Conservation (phyloP, 2,329 filamentous ascomycete genomes). For the Colletotrichum sp. region DNA sequence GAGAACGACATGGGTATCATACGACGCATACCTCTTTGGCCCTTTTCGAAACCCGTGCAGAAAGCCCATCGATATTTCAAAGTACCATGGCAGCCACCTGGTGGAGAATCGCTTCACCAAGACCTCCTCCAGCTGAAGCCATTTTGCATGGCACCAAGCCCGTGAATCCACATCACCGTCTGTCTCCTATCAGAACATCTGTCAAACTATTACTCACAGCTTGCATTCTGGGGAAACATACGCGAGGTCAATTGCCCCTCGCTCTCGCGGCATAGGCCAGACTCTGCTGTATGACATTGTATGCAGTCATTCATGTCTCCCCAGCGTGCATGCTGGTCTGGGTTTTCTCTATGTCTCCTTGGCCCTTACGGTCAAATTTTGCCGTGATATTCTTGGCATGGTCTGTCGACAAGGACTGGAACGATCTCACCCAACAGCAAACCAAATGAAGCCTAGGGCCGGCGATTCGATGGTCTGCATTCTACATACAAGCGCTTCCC, state of each 20-base stretch:
- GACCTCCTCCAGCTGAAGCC: neutral
- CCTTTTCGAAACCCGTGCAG: slow-evolving; percentile 2
- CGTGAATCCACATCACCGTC: neutral
- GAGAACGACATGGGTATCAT: slow-evolving; percentile 11
- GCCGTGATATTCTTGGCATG: slow-evolving; percentile 2
- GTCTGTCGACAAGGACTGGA: neutral
- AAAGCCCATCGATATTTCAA: slow-evolving; percentile 3
- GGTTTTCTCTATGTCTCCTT: neutral
- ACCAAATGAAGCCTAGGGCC: neutral
- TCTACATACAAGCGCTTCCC: neutral
- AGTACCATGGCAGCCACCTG: neutral
- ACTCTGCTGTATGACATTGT: neutral
- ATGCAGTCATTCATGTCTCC: neutral
- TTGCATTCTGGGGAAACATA: slow-evolving; percentile 5
- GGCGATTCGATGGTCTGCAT: neutral
- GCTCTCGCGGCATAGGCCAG: neutral
- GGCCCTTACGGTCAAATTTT: neutral
- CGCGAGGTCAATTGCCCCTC: neutral
- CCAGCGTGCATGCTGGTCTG: neutral
- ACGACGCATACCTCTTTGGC: neutral
- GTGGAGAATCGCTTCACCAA: slow-evolving; percentile 12
- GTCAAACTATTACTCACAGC: slow-evolving; percentile 16
- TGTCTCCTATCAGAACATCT: neutral
- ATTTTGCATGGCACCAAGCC: neutral
- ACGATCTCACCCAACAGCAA: neutral